Percentiles rank a stretch among this genome's conserved stretches.
These are phyloP conservation scores for Thalassia testudinum DNA, from an alignment of 116 monocot species.

Conservation along the genomic window DNA sequence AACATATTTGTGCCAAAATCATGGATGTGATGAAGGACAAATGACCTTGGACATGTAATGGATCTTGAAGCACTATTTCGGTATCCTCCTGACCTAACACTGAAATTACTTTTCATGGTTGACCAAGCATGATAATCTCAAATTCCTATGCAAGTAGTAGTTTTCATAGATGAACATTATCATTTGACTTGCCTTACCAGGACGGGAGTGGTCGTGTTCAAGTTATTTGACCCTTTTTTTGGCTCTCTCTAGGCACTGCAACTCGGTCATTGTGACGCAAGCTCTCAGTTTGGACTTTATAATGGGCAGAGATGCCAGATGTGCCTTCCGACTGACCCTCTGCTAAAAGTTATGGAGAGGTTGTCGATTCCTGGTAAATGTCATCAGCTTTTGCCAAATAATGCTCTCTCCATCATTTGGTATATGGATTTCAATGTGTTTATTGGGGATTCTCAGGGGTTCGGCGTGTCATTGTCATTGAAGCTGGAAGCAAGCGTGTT, in stretches of 20 bases:
- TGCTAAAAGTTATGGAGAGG: constrained; percentile 64
- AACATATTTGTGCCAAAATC: no score
- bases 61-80: no score
- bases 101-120: no score
- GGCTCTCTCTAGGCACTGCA: constrained; percentile 45
- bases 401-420: neutral
- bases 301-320: constrained; percentile 64
- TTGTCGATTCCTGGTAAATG: constrained; percentile 47
- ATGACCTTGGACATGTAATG: no score
- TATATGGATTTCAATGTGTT: neutral
- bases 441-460: constrained; percentile 23
- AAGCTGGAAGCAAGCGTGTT: constrained; percentile 67
- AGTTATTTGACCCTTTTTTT: neutral
- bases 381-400: neutral
- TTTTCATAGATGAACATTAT: no score
- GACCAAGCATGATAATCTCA: no score
- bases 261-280: constrained; percentile 39
- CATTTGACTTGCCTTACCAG: no score
- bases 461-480: constrained; percentile 46
- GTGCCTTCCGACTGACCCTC: constrained; percentile 49
- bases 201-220: neutral
- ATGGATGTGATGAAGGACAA: no score
- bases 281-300: constrained; percentile 27
- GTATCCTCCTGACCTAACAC: no score
- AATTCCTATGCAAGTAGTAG: no score